Percentiles rank a stretch among this genome's conserved stretches.
Conservation (phyloP, 2,329 filamentous ascomycete genomes). For the Talaromyces sp. region DNA sequence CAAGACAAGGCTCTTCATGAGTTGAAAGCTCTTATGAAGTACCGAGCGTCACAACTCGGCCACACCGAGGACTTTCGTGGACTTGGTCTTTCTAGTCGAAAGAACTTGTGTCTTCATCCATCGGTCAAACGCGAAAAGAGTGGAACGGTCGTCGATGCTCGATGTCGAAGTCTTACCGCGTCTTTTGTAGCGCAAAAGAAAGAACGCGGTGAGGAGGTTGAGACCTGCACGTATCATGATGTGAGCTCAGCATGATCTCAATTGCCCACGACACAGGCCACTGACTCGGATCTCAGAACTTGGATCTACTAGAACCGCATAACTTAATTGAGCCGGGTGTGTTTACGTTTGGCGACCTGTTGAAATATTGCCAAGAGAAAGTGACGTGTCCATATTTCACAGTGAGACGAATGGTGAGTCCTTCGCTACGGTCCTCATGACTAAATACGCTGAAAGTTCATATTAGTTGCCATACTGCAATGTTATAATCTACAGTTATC, state of each 20-base stretch:
- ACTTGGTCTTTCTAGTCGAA: constrained; percentile 88
- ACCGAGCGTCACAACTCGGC: constrained; percentile 83
- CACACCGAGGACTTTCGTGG: constrained; percentile 89
- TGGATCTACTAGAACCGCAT: constrained; percentile 90
- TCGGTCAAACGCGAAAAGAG: constrained; percentile 96
- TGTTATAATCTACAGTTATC: constrained; percentile 98
- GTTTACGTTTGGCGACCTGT: constrained; percentile 86
- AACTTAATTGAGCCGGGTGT: constrained; percentile 92
- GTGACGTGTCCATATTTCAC: constrained; percentile 98
- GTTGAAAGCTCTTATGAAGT: constrained; percentile 90
- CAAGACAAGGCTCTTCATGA: constrained; percentile 87
- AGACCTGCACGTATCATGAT: constrained; percentile 93
- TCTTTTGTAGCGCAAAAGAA: constrained; percentile 98
- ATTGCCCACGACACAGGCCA: no score
- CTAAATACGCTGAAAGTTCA: constrained; percentile 19
- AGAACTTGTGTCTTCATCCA: constrained; percentile 94
- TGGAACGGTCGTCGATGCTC: constrained; percentile 87
- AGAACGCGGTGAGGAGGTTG: constrained; percentile 87
- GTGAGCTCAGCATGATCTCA: constrained; percentile 43
- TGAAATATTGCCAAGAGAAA: constrained; percentile 74
- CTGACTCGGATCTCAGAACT: constrained; percentile 57
- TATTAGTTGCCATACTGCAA: constrained; percentile 94
- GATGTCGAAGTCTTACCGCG: constrained; percentile 90
- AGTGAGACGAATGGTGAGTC: constrained; percentile 75
- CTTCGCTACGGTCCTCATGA: background rate